A percentile compares a stretch with the other conserved stretches of the same genome.
These are phyloP conservation scores for Suillus luteus DNA, from an alignment of 768 basidiomycete species.

Conservation along the genomic window DNA sequence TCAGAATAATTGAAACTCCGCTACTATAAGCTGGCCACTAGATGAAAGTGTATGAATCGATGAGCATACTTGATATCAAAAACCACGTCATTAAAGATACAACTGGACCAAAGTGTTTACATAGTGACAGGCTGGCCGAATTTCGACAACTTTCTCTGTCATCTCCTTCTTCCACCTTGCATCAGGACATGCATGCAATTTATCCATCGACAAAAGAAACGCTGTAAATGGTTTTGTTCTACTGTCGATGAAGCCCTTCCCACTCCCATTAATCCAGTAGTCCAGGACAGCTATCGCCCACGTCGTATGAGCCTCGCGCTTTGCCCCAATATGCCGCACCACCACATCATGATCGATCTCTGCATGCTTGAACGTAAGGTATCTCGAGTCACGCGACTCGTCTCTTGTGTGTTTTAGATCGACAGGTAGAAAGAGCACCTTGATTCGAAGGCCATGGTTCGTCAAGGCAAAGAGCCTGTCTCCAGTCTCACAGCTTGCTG, in stretches of 20 bases:
- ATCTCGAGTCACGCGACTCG: neutral
- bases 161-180: slow-evolving; percentile 11
- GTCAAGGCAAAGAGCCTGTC: slow-evolving; percentile 16
- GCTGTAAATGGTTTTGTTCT: slow-evolving; percentile 5
- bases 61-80: neutral
- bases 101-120: neutral
- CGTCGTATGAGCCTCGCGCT: neutral
- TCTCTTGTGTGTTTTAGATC: neutral
- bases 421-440: slow-evolving; percentile 3
- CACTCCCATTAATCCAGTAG: neutral
- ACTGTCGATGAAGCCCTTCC: neutral
- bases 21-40: neutral
- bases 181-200: neutral
- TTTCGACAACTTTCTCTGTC: neutral
- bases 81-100: neutral
- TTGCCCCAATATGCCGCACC: slow-evolving; percentile 1
- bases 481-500: neutral
- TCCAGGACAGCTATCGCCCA: slow-evolving; percentile 16
- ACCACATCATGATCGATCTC: neutral
- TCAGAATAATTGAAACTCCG: neutral
- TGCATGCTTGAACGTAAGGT: neutral
- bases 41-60: neutral
- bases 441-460: slow-evolving; percentile 17
- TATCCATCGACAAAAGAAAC: slow-evolving; percentile 7
- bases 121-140: neutral